A percentile compares a stretch with the other conserved stretches of the same genome.
Conservation (phyloP, 1,139 yeast species). For the Hansenula sp. region DNA sequence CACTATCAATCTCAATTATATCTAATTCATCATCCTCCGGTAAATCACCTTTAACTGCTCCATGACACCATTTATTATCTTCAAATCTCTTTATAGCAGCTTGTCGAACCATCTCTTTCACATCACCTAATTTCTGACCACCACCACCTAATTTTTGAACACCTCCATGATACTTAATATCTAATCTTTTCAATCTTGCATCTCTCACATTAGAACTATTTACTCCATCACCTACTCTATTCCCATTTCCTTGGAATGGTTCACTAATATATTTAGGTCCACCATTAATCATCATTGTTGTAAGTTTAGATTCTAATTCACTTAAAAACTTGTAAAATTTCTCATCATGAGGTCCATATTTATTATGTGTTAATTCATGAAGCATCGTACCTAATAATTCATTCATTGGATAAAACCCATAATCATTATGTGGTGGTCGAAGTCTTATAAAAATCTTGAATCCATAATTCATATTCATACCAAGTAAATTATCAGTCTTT, state of each 20-base stretch:
- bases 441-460: constrained; percentile 68
- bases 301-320: constrained; percentile 53
- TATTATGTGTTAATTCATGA: constrained; percentile 85
- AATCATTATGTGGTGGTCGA: constrained; percentile 52
- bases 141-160: constrained; percentile 15
- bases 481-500: constrained; percentile 59
- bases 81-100: constrained; percentile 65
- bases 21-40: constrained; percentile 16
- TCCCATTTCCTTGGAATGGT: constrained; percentile 37
- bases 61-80: constrained; percentile 28
- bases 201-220: constrained; percentile 9
- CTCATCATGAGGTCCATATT: constrained; percentile 75
- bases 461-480: constrained; percentile 86
- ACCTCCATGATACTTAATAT: constrained; percentile 12
- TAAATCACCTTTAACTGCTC: constrained; percentile 12
- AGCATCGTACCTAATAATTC: constrained; percentile 77
- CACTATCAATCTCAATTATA: constrained; percentile 25
- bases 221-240: constrained; percentile 40
- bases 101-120: constrained; percentile 47
- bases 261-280: constrained; percentile 17
- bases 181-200: constrained; percentile 17
- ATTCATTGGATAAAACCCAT: constrained; percentile 59
- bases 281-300: constrained; percentile 42
- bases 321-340: constrained; percentile 65
- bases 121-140: constrained; percentile 5